Conservation (phyloP, 129 eudicot species). For the Saussurea involucrata region DNA sequence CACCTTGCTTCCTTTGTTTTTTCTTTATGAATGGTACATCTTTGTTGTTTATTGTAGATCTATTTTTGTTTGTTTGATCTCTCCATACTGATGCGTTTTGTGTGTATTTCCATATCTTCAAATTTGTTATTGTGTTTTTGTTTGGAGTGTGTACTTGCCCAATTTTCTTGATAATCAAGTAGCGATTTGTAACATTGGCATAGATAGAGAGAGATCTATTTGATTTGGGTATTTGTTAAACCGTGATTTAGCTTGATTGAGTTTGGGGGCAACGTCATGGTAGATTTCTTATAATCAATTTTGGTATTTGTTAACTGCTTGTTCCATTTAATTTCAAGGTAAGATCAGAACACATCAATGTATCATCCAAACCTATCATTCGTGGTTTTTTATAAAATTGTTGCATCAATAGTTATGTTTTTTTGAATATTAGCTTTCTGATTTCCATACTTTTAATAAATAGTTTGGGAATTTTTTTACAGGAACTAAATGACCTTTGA, state of each 20-base stretch:
- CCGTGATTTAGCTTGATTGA: not conserved
- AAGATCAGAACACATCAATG: no score
- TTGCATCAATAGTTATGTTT: not conserved
- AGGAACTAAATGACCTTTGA: not conserved
- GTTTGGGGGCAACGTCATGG: not conserved
- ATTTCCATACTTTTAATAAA: not conserved
- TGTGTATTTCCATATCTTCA: no score
- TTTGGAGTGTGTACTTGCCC: no score
- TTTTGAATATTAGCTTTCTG: not conserved
- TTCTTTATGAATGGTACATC: no score
- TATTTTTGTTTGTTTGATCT: no score
- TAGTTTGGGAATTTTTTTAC: not conserved
- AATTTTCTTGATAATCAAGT: no score
- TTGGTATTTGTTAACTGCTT: not conserved
- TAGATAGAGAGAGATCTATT: not conserved
- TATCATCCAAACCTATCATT: no score
- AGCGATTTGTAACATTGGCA: no score
- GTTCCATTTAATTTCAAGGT: not conserved
- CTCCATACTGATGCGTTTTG: no score
- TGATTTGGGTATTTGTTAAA: not conserved
- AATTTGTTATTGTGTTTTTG: no score
- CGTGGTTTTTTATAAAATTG: not conserved
- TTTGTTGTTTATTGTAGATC: no score
- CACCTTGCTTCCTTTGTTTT: no score
- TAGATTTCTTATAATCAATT: not conserved